Evolutionary conservation across 139 green algal species (phyloP).

Genomic region (Volvox reticuliferus): DNA sequence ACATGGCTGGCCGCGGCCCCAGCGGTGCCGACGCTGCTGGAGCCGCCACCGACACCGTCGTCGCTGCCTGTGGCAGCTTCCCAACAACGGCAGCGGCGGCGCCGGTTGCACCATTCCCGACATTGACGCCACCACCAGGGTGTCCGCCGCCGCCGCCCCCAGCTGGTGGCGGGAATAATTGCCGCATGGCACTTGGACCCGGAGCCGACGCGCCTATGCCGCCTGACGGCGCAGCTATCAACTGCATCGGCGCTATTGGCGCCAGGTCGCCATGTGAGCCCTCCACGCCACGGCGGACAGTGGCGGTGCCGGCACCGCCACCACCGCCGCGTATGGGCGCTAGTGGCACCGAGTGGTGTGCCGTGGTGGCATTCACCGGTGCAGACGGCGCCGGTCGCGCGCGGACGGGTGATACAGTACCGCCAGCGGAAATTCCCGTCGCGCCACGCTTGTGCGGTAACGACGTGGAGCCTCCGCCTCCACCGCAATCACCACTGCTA

Average conservation of each 20-base stretch:
- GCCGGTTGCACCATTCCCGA: not conserved
- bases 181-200: constrained; percentile 22
- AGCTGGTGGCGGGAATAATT: not conserved
- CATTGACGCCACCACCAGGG: not conserved
- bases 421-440: not conserved
- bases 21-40: not conserved
- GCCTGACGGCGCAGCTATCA: not conserved
- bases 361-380: not conserved
- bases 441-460: constrained; percentile 15
- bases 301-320: not conserved
- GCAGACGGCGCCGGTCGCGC: constrained; percentile 1
- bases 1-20: constrained; percentile 20
- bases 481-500: not conserved
- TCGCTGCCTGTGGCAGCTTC: not conserved
- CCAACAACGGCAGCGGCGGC: not conserved
- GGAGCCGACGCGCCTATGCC: not conserved
- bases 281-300: not conserved
- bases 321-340: not conserved
- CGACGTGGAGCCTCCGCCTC: not conserved
- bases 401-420: not conserved
- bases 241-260: not conserved
- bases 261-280: not conserved
- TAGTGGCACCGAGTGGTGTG: not conserved
- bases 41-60: not conserved
- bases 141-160: not conserved